Conservation (phyloP, 352 stramenopile genomes). For the Phytopythium montanum region DNA sequence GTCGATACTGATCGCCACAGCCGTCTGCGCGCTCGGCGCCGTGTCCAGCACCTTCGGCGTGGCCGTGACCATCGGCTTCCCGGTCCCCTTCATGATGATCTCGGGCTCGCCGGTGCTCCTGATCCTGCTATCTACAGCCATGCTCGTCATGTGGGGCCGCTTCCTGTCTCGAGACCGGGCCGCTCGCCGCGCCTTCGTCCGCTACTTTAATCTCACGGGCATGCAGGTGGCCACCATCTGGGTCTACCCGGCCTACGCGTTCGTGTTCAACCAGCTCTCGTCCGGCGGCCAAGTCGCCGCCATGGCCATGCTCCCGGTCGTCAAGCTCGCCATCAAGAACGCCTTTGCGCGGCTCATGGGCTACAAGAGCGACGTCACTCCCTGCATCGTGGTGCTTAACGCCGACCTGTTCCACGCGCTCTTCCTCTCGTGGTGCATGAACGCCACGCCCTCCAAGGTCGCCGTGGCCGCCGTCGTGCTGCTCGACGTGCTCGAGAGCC, state of each 20-base stretch:
- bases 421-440: slow-evolving; percentile 23
- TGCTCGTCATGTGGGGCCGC: slow-evolving; percentile 17
- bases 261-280: slow-evolving; percentile 12
- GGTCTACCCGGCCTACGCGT: slow-evolving; percentile 24
- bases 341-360: slow-evolving; percentile 14
- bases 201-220: neutral
- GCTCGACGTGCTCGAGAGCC: slow-evolving; percentile 15
- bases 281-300: slow-evolving; percentile 8
- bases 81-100: slow-evolving; percentile 35
- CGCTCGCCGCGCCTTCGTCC: slow-evolving; percentile 12
- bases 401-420: slow-evolving; percentile 23
- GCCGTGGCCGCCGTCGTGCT: slow-evolving; percentile 14
- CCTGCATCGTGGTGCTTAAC: slow-evolving; percentile 23
- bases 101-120: too few species aligned
- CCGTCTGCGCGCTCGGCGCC: slow-evolving; percentile 16
- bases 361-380: slow-evolving; percentile 12
- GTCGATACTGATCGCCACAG: slow-evolving; percentile 7
- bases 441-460: slow-evolving; percentile 11
- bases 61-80: slow-evolving; percentile 27
- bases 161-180: too few species aligned
- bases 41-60: slow-evolving; percentile 20
- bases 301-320: slow-evolving; percentile 13
- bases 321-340: slow-evolving; percentile 26
- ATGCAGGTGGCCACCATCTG: neutral
- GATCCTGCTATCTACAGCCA: slow-evolving; percentile 17